Conservation (phyloP, 306 rosid species). For the Oxytropis ochrocephala region DNA sequence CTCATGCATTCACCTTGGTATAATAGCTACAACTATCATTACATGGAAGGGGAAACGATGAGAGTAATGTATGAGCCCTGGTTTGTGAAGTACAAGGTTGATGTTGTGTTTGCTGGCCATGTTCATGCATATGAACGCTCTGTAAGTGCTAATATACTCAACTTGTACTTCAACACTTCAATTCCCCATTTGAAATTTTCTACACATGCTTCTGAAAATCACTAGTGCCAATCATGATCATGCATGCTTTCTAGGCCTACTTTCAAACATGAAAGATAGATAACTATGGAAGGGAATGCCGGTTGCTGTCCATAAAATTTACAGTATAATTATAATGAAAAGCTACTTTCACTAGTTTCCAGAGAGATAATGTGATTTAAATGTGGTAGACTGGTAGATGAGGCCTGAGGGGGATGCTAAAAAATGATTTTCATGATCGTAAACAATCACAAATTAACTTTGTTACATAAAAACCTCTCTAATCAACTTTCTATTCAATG, state of each 20-base stretch:
- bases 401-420: no score
- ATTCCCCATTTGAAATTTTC: not conserved
- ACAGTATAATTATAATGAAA: no score
- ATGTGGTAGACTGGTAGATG: no score
- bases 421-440: no score
- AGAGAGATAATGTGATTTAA: no score
- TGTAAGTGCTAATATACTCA: conserved; percentile 33
- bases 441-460: no score
- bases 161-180: not conserved
- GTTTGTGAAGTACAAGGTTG: conserved; percentile 75
- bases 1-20: conserved; percentile 70
- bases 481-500: no score
- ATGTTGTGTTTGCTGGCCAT: conserved; percentile 80
- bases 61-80: conserved; percentile 68
- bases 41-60: conserved; percentile 94
- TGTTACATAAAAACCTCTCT: no score
- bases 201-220: conserved; percentile 13
- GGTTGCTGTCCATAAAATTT: no score
- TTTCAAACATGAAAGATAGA: not conserved
- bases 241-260: not conserved
- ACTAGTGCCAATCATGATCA: not conserved
- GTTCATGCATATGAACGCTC: conserved; percentile 94
- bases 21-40: conserved; percentile 67
- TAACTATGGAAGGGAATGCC: not conserved
- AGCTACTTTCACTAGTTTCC: no score